phyloP scores from a whole-genome alignment of 192 early-diverging fungal genomes.

The Chytriomyces sp. region DNA sequence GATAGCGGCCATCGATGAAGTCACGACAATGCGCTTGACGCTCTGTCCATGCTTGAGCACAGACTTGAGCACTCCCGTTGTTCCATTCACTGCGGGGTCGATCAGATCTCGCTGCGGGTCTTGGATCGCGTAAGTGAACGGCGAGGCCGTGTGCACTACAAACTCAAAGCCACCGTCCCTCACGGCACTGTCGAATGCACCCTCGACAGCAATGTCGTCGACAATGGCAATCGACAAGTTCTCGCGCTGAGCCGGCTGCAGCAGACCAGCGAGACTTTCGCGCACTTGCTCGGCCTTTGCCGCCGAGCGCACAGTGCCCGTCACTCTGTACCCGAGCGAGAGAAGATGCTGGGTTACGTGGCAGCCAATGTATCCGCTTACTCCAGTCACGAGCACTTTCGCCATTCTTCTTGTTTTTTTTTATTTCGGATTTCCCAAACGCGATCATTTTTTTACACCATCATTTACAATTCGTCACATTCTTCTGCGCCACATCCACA shows the following conservation, averaged over 20 bases:
- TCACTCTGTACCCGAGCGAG: conserved; percentile 43
- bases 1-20: conserved; percentile 49
- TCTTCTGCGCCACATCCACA: no score
- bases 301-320: conserved; percentile 43
- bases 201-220: conserved; percentile 34
- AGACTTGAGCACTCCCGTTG: conserved; percentile 45
- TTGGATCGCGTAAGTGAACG: conserved; percentile 31
- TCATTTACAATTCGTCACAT: no score
- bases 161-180: conserved; percentile 47
- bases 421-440: no score
- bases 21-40: conserved; percentile 54
- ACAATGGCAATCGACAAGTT: conserved; percentile 41
- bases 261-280: background rate
- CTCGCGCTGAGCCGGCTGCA: background rate
- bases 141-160: conserved; percentile 52
- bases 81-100: conserved; percentile 54
- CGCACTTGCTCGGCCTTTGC: conserved; percentile 39
- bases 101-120: conserved; percentile 45
- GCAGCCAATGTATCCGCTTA: conserved; percentile 48
- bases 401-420: background rate
- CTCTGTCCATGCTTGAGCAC: conserved; percentile 20
- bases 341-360: conserved; percentile 54
- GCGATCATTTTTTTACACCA: no score
- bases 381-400: conserved; percentile 47
- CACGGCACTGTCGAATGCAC: conserved; percentile 51